phyloP scores from a whole-genome alignment of 2,329 filamentous ascomycete genomes.

The Curvularia sp. region DNA sequence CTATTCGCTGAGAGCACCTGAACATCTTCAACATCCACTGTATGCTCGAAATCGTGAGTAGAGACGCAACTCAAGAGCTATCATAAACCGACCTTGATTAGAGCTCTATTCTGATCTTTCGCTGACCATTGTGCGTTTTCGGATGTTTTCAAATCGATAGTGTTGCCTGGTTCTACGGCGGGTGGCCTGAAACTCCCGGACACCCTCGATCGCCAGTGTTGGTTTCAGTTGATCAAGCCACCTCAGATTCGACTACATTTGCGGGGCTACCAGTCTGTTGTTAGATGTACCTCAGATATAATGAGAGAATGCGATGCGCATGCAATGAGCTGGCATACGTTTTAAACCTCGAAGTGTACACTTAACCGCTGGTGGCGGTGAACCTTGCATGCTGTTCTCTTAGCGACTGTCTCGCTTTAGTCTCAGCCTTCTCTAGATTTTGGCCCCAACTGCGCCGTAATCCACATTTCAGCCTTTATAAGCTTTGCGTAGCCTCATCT shows the following conservation, averaged over 20 bases:
- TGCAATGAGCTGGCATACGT: background rate
- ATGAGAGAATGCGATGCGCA: background rate
- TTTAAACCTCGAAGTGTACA: background rate
- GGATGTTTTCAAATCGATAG: constrained; percentile 3
- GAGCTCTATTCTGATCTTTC: background rate
- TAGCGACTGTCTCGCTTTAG: constrained; percentile 8
- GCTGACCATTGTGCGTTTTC: background rate
- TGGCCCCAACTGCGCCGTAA: constrained; percentile 11
- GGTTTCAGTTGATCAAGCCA: constrained; percentile 14
- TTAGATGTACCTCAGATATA: background rate
- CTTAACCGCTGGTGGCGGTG: constrained; percentile 7
- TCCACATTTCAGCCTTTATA: constrained; percentile 10
- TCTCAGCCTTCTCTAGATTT: constrained; percentile 13
- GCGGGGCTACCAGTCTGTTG: background rate
- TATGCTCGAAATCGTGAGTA: background rate
- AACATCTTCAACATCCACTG: background rate
- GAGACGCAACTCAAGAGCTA: background rate
- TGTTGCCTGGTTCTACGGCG: constrained; percentile 3
- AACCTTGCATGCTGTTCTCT: constrained; percentile 4
- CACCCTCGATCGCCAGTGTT: constrained; percentile 6
- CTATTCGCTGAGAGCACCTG: background rate
- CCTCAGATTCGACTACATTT: background rate
- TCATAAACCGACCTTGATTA: background rate
- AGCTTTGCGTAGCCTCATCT: background rate
- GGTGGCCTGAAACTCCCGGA: constrained; percentile 7